Conservation (phyloP, 192 early-diverging fungal genomes). For the Umbelopsis sp. region DNA sequence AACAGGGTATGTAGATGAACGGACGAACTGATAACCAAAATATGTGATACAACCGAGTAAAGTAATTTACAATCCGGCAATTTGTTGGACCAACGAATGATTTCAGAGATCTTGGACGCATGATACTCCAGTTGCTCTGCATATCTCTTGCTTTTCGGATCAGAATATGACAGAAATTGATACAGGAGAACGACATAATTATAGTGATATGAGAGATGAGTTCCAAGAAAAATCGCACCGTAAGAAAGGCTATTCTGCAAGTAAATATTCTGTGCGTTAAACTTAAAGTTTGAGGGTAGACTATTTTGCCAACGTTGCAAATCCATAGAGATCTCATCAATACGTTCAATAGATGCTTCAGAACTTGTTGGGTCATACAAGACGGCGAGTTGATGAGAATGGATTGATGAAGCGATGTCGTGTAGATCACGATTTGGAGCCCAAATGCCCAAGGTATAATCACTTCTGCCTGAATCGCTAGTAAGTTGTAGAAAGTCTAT, state of each 20-base stretch:
- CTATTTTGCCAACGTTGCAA: conserved; percentile 12
- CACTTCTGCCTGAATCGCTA: background rate
- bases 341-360: conserved; percentile 13
- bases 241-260: conserved; percentile 10
- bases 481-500: conserved; percentile 20
- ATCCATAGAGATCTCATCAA: conserved; percentile 17
- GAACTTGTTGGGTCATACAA: conserved; percentile 16
- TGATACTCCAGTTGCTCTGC: conserved; percentile 19
- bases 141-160: background rate
- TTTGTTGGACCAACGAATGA: conserved; percentile 21
- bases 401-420: conserved; percentile 8
- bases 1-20: conserved; percentile 17
- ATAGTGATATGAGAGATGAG: conserved; percentile 21
- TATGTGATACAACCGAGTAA: conserved; percentile 14
- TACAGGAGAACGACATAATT: conserved; percentile 17
- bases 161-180: conserved; percentile 20
- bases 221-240: conserved; percentile 21
- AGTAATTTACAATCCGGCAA: background rate
- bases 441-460: conserved; percentile 4
- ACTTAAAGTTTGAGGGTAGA: background rate
- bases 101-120: conserved; percentile 23
- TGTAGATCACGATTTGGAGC: conserved; percentile 20
- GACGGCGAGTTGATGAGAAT: conserved; percentile 16
- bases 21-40: conserved; percentile 19
- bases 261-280: conserved; percentile 13